These are phyloP conservation scores for Fagopyrum homotropicum DNA, from an alignment of 148 eudicot species.

Conservation along the genomic window DNA sequence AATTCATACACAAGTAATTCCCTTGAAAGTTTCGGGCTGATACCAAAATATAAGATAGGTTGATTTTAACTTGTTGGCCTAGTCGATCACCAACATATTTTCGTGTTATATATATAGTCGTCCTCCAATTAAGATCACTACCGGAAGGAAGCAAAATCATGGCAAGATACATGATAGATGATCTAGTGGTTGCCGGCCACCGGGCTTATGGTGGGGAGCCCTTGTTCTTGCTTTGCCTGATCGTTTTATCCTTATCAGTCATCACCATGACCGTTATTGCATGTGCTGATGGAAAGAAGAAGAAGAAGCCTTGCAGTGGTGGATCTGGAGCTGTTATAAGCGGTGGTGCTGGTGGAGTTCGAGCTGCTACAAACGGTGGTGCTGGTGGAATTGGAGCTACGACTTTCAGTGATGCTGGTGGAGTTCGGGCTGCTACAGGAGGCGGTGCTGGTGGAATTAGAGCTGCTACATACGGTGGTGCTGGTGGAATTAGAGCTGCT, in stretches of 20 bases:
- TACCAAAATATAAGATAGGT: not conserved
- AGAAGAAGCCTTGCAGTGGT: not conserved
- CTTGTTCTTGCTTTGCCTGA: slow-evolving; percentile 4
- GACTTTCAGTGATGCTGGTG: not conserved
- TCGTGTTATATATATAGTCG: not conserved
- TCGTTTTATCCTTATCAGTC: not conserved
- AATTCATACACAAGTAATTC: too few relatives aligned
- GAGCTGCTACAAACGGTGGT: too few relatives aligned
- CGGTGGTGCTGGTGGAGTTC: too few relatives aligned
- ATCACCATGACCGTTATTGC: not conserved
- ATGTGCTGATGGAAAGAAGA: not conserved
- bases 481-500: not conserved
- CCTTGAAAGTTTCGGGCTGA: too few relatives aligned
- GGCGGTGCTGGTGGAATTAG: not conserved
- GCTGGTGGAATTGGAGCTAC: too few relatives aligned
- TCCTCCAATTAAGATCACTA: not conserved
- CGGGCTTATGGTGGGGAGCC: not conserved
- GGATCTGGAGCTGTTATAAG: not conserved
- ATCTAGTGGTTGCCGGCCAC: not conserved
- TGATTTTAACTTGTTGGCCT: not conserved
- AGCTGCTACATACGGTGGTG: not conserved
- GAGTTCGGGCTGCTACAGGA: not conserved
- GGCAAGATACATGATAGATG: not conserved
- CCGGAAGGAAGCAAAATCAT: not conserved
- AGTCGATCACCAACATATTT: not conserved